These are phyloP conservation scores for Physaria fendleri DNA, from an alignment of 345 rosid genomes.

Conservation along the genomic window DNA sequence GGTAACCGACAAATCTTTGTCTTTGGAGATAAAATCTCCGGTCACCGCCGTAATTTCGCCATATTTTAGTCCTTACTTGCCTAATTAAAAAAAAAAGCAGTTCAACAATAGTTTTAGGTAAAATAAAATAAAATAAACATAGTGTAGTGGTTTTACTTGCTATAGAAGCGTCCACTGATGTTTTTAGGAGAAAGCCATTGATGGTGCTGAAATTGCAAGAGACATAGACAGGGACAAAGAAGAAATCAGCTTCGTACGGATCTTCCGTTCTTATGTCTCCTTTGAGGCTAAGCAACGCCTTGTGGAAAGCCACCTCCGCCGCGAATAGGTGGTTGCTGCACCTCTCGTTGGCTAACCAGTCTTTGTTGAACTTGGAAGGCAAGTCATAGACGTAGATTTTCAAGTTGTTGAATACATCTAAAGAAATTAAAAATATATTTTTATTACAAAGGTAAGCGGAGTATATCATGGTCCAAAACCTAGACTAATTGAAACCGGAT, in stretches of 20 bases:
- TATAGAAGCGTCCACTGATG: constrained; percentile 75
- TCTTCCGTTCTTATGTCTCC: constrained; percentile 55
- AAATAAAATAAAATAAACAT: neutral
- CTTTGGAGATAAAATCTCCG: constrained; percentile 67
- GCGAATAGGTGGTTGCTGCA: constrained; percentile 89
- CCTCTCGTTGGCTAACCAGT: constrained; percentile 75
- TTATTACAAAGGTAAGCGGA: neutral
- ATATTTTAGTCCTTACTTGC: constrained; percentile 70
- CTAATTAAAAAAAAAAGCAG: constrained; percentile 23
- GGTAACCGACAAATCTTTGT: constrained; percentile 72
- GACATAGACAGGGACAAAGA: constrained; percentile 86
- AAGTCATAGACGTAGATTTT: constrained; percentile 72
- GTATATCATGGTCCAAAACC: neutral
- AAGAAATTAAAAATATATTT: neutral
- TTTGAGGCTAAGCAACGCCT: constrained; percentile 45
- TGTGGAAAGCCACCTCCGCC: constrained; percentile 88
- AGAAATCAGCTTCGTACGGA: constrained; percentile 82
- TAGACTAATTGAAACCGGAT: no score
- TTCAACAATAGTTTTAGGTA: neutral
- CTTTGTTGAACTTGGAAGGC: constrained; percentile 65
- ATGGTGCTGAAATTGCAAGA: constrained; percentile 90
- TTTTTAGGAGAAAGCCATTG: constrained; percentile 93
- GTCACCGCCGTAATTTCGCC: constrained; percentile 63
- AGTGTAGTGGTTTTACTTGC: constrained; percentile 51
- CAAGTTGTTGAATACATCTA: constrained; percentile 51